phyloP scores from a whole-genome alignment of 257 asterid genomes.

The Sherardia arvensis region DNA sequence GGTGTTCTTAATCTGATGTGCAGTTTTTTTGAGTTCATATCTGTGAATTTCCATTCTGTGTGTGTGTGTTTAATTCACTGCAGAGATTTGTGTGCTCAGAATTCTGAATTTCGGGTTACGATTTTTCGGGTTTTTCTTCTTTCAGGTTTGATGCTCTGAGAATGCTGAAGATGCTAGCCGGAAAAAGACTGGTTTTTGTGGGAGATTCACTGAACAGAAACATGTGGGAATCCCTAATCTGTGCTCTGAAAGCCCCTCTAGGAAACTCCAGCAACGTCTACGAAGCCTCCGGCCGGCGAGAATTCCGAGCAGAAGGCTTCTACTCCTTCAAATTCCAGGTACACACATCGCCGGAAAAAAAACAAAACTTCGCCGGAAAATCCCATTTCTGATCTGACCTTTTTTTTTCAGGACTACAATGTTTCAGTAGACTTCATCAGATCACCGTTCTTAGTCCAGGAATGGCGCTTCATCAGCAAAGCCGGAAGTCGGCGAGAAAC shows the following conservation, averaged over 20 bases:
- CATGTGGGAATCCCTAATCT: constrained; percentile 63
- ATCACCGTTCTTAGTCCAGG: constrained; percentile 59
- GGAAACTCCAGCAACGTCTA: constrained; percentile 25
- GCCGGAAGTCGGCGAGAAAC: constrained; percentile 45
- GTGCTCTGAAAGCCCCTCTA: constrained; percentile 38
- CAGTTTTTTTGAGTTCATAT: too few relatives aligned
- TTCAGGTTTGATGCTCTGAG: constrained; percentile 43
- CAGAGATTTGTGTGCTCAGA: not conserved
- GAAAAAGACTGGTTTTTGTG: constrained; percentile 48
- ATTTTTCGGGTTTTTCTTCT: too few relatives aligned
- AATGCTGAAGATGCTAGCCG: constrained; percentile 45
- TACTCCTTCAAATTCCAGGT: constrained; percentile 50
- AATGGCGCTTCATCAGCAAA: constrained; percentile 30
- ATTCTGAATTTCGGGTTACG: not conserved
- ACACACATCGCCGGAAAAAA: not conserved
- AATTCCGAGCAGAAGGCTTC: constrained; percentile 39
- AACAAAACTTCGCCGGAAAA: too few relatives aligned
- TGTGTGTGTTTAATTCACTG: not conserved
- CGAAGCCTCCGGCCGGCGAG: constrained; percentile 33
- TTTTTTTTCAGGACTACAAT: constrained; percentile 32
- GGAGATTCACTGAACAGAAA: constrained; percentile 67
- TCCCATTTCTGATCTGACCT: too few relatives aligned
- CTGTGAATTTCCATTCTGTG: too few relatives aligned
- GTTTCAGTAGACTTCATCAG: constrained; percentile 48
- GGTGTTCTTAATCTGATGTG: not conserved